Conservation (phyloP, 2,329 filamentous ascomycete species). For the Myriangium duriaei region DNA sequence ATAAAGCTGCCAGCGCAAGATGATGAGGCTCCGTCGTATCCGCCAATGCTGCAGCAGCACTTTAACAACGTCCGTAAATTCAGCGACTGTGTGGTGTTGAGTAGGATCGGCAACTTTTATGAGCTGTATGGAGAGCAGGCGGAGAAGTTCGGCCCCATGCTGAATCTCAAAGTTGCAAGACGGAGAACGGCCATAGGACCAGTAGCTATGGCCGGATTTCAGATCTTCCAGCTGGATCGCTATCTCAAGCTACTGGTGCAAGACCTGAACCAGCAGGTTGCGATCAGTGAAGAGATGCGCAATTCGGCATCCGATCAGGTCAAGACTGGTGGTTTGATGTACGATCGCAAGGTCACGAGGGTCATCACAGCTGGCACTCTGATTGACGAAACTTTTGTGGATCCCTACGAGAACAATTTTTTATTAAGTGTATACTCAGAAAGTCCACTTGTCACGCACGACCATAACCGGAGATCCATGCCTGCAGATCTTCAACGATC, state of each 20-base stretch:
- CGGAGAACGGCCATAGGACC: constrained; percentile 68
- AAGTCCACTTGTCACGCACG: constrained; percentile 7
- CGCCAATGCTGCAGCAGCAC: constrained; percentile 79
- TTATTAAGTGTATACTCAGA: constrained; percentile 65
- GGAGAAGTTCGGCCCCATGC: constrained; percentile 69
- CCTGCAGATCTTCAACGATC: not conserved
- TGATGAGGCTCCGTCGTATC: constrained; percentile 49
- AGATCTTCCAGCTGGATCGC: constrained; percentile 80
- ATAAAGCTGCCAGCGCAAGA: constrained; percentile 24
- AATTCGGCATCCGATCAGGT: constrained; percentile 57
- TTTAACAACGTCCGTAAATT: constrained; percentile 83
- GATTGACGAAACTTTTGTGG: constrained; percentile 95
- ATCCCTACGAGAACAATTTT: constrained; percentile 88
- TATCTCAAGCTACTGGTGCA: constrained; percentile 89
- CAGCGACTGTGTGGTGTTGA: constrained; percentile 79
- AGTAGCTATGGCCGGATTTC: constrained; percentile 92
- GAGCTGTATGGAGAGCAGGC: constrained; percentile 97
- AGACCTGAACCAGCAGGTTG: constrained; percentile 80
- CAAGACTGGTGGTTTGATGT: constrained; percentile 66
- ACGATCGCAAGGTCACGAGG: constrained; percentile 71
- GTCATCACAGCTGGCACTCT: constrained; percentile 90
- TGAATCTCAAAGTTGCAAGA: constrained; percentile 75
- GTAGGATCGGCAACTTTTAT: constrained; percentile 89
- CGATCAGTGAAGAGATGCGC: constrained; percentile 84
- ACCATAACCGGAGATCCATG: constrained; percentile 1